phyloP scores from a whole-genome alignment of 129 eudicot genomes.

The Artemisia annua region DNA sequence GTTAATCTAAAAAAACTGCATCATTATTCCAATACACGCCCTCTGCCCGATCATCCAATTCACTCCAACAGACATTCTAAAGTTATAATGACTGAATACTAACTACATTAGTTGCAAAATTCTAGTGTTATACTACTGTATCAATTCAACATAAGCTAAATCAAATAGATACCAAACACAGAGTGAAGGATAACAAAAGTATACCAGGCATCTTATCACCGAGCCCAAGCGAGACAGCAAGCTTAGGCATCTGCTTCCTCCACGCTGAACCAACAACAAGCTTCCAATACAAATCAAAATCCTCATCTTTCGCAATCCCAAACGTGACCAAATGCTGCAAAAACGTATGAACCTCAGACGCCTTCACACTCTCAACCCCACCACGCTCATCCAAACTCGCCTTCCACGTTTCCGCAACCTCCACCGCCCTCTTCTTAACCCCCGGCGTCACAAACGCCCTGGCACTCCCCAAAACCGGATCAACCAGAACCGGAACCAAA shows the following conservation, averaged over 20 bases:
- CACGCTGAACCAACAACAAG: slow-evolving; percentile 94
- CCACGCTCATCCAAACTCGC: slow-evolving; percentile 75
- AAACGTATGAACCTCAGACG: slow-evolving; percentile 88
- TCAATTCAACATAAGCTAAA: too few relatives aligned
- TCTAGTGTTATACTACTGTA: too few relatives aligned
- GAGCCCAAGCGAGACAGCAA: slow-evolving; percentile 85
- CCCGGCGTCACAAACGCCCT: slow-evolving; percentile 80
- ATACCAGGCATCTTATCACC: slow-evolving; percentile 89
- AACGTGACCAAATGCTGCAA: slow-evolving; percentile 91
- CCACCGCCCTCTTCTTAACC: slow-evolving; percentile 62
- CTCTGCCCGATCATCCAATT: too few relatives aligned
- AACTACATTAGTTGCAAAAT: too few relatives aligned
- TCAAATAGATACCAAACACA: too few relatives aligned
- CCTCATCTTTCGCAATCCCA: slow-evolving; percentile 77
- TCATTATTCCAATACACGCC: too few relatives aligned
- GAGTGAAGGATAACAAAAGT: neutral
- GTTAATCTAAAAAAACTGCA: too few relatives aligned
- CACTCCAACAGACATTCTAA: too few relatives aligned
- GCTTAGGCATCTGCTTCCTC: slow-evolving; percentile 99
- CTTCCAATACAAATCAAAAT: slow-evolving; percentile 78
- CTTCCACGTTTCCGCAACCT: slow-evolving; percentile 89
- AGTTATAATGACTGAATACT: too few relatives aligned
- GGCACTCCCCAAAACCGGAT: slow-evolving; percentile 75
- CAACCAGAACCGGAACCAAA: slow-evolving; percentile 77
- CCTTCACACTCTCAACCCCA: slow-evolving; percentile 83